A percentile compares a stretch with the other conserved stretches of the same genome.
Evolutionary conservation across 75 land plant species (phyloP).

Genomic region (Chamaecyparis obtusa): DNA sequence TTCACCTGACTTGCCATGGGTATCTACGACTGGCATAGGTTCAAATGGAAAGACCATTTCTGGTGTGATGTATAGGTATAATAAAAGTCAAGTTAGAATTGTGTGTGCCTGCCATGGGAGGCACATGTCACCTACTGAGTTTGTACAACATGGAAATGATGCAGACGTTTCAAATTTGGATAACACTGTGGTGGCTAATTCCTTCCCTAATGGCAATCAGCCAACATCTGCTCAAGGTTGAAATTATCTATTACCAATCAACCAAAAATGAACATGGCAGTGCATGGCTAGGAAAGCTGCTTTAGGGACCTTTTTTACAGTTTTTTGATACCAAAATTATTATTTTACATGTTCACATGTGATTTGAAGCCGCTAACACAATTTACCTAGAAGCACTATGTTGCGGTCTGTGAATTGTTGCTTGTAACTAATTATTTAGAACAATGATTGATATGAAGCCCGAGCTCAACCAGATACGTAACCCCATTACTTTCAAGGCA

Average conservation of each 20-base stretch:
- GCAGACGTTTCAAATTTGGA: conserved; percentile 46
- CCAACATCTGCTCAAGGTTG: conserved; percentile 65
- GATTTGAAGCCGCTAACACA: neutral
- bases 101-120: conserved; percentile 98
- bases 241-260: neutral
- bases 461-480: neutral
- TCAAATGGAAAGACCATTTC: conserved; percentile 80
- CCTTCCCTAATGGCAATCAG: conserved; percentile 48
- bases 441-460: neutral
- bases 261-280: neutral
- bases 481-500: neutral
- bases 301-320: neutral
- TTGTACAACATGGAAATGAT: conserved; percentile 73
- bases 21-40: conserved; percentile 79
- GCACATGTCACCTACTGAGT: conserved; percentile 92
- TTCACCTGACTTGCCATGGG: conserved; percentile 92
- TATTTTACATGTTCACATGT: neutral
- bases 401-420: neutral
- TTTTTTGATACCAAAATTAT: neutral
- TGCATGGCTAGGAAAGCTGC: neutral
- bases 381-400: neutral
- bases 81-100: conserved; percentile 62
- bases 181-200: conserved; percentile 30
- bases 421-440: neutral
- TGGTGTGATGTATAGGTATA: conserved; percentile 79